These are phyloP conservation scores for Laguncularia racemosa DNA, from an alignment of 345 rosid species.

Conservation along the genomic window DNA sequence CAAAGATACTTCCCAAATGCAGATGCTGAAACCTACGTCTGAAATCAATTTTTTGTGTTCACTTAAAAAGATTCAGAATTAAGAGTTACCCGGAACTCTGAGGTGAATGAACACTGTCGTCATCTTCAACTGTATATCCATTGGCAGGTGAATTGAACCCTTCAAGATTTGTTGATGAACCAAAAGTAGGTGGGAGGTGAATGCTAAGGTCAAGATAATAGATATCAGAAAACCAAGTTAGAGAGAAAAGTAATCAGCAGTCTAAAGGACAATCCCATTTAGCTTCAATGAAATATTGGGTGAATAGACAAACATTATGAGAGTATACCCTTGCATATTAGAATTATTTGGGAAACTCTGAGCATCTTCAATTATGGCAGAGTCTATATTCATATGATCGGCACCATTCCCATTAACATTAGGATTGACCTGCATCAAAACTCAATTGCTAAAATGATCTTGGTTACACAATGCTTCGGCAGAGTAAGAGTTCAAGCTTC, in stretches of 20 bases:
- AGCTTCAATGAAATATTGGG: background rate
- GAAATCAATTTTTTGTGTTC: background rate
- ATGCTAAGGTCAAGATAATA: conserved; percentile 28
- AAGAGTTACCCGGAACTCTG: conserved; percentile 11
- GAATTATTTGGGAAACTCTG: conserved; percentile 46
- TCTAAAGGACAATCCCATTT: too few relatives aligned
- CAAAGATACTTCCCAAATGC: too few relatives aligned
- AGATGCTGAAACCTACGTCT: too few relatives aligned
- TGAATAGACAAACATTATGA: conserved; percentile 5
- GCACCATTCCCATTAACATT: conserved; percentile 26
- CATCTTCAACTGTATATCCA: conserved; percentile 49
- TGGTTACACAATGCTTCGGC: background rate
- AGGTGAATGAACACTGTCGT: conserved; percentile 46
- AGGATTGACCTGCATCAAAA: conserved; percentile 53
- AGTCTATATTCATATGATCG: conserved; percentile 43
- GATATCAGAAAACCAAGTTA: conserved; percentile 8
- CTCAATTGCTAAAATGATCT: background rate
- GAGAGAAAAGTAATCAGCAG: background rate
- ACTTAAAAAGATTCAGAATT: background rate
- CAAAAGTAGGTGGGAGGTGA: conserved; percentile 95
- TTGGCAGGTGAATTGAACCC: conserved; percentile 40
- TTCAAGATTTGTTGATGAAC: conserved; percentile 77
- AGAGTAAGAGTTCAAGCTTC: background rate
- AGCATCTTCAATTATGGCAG: conserved; percentile 66
- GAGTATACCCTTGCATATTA: conserved; percentile 45